Percentiles rank a stretch among this genome's conserved stretches.
phyloP scores from a whole-genome alignment of 768 basidiomycete species.

The Trametes cinnabarina region DNA sequence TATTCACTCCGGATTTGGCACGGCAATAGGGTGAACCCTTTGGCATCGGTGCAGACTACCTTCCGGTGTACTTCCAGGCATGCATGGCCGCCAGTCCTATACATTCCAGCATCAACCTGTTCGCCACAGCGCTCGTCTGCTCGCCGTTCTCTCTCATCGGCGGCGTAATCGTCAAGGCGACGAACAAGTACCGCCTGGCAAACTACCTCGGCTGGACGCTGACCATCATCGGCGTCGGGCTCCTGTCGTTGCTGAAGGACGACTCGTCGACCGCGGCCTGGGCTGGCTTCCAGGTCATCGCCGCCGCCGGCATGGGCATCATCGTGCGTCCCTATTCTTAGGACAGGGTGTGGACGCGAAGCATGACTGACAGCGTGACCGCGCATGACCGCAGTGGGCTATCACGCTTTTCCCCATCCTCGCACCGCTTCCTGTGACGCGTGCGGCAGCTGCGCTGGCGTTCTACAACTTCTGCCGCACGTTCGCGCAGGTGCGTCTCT shows the following conservation, averaged over 20 bases:
- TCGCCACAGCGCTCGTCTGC: constrained; percentile 30
- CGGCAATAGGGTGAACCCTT: too few relatives aligned
- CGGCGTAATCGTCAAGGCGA: constrained; percentile 35
- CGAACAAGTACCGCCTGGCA: constrained; percentile 37
- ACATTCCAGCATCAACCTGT: constrained; percentile 33
- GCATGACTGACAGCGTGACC: neutral
- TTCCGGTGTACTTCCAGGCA: constrained; percentile 41
- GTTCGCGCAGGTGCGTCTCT: constrained; percentile 23
- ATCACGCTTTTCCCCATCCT: constrained; percentile 23
- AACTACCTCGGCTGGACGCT: constrained; percentile 38
- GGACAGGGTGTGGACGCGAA: too few relatives aligned
- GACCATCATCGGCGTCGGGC: constrained; percentile 34
- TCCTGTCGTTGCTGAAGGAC: constrained; percentile 32
- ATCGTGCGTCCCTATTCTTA: neutral
- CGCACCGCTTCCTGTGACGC: constrained; percentile 29
- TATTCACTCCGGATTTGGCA: neutral
- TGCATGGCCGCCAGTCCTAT: constrained; percentile 38
- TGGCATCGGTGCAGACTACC: constrained; percentile 34
- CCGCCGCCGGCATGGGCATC: constrained; percentile 33
- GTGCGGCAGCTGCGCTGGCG: constrained; percentile 34
- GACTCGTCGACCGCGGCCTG: constrained; percentile 17
- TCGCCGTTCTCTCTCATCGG: constrained; percentile 40
- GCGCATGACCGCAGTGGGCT: too few relatives aligned
- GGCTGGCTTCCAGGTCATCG: constrained; percentile 23
- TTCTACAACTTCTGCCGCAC: constrained; percentile 29